Base-by-base conservation (phyloP, 129 eudicot species). In the Sambucus nigra region DNA sequence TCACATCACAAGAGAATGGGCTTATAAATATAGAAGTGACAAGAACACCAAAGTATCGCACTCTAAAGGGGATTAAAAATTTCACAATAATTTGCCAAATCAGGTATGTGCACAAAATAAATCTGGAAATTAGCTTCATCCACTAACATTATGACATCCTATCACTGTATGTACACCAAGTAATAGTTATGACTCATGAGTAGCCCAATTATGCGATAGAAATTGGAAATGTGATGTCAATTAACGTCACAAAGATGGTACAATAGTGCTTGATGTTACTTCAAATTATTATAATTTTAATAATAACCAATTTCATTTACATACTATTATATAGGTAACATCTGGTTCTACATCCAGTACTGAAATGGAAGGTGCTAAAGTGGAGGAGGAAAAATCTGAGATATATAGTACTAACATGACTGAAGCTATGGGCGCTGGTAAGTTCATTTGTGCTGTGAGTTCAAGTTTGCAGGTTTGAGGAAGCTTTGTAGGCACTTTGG, bases 351-450 rank as follows among this genome's bases (percentile, higher is more conserved):
- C 84, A 41, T 76, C 94, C 13, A 73, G 76, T 59, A 58, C 75
- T 33, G 74, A 69, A 50, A 75, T 57, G 77, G 71, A 78, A 64
- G 86, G 70, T 52, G 57, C 85, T 53, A 63, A 77, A 55, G 67
- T 42, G 25, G 74, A 73, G 47, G 92, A 78, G 38, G 87, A 72
- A 57, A 91, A 73, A 75, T 91, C 95, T 33, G 94, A 91, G 18
- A 68, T 67, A 44, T 91, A 91, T 77, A 91, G 95, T 65, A 77
- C 73, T 19, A 81, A 66, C 69, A 91, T 91, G 99, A 86, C 99
- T 23, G 87, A 81, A 68, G 91, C 89, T 49, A 86, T 77, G 99
- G 99, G 99, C 64, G 89, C 99, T 65, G 94, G 95, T 91, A 77
- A 71, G 86, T 73, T 12, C 42, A 16, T 13, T 29, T 17, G 22